Conservation (phyloP, 1,284 basidiomycete genomes). For the Ceratobasidium sp. region DNA sequence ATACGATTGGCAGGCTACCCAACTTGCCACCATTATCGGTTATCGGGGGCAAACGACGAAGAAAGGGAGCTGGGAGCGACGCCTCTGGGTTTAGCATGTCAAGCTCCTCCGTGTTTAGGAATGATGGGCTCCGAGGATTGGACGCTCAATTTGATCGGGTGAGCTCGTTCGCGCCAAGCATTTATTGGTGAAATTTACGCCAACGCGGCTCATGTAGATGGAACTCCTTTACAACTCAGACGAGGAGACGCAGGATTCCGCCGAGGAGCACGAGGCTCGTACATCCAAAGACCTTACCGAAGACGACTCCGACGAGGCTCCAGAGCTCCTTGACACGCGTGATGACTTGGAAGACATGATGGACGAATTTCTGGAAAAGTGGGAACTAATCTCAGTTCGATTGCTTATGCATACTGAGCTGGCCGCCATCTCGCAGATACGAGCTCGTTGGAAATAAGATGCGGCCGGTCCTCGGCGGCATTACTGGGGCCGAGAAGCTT, state of each 20-base stretch:
- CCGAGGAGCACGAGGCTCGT: conserved; percentile 58
- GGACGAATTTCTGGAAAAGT: conserved; percentile 89
- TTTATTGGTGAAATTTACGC: conserved; percentile 14
- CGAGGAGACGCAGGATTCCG: conserved; percentile 63
- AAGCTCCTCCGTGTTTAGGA: conserved; percentile 94
- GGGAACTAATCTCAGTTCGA: conserved; percentile 16
- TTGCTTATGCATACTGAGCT: conserved; percentile 2
- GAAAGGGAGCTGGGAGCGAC: conserved; percentile 73
- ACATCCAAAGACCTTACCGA: conserved; percentile 51
- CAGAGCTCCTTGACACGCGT: conserved; percentile 76
- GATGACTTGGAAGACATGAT: conserved; percentile 92
- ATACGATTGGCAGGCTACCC: conserved; percentile 77
- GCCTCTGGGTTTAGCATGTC: conserved; percentile 96
- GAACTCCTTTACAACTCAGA: conserved; percentile 54
- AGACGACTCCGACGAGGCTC: conserved; percentile 63
- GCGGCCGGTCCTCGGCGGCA: conserved; percentile 72
- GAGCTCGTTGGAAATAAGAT: conserved; percentile 88
- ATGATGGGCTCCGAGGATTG: conserved; percentile 83
- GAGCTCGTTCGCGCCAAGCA: conserved; percentile 46
- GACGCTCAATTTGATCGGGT: conserved; percentile 96
- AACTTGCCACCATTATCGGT: conserved; percentile 64
- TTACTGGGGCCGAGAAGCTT: conserved; percentile 77
- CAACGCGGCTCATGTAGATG: conserved; percentile 57
- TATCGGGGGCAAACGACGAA: conserved; percentile 74
- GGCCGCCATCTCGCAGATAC: conserved; percentile 55